Evolutionary conservation across 78 protist species (phyloP), one percentile per base, ranked within the genome.

Genomic region (Creolimax fragrantissima): DNA sequence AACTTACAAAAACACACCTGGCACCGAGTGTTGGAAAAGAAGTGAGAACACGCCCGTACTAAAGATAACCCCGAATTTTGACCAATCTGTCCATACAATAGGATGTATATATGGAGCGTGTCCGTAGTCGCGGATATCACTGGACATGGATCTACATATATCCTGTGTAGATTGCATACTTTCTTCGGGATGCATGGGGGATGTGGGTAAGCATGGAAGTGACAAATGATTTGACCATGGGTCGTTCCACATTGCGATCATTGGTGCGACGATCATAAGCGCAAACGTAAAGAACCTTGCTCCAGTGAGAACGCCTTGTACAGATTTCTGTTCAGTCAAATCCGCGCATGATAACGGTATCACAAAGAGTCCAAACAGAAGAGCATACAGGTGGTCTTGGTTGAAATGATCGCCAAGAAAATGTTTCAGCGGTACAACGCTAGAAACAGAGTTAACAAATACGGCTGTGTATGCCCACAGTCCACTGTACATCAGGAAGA

Each of bases 241-340:
- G 5, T 83, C 85, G 85, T 83, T 83, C 85, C 42, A n/a, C 85
- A 83, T 83, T 39, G 85, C 85, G 37, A 83, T 11, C 42, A 83
- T 4, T 35, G 85, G 85, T 17, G 85, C 35, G 11, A 83, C 11
- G 5, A 83, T 83, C 85, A 83, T 83, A 4, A 11, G 5, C 7
- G 11, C 5, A 5, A 83, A n/a, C 44, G 85, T 83, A 41, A 83
- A 83, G 11, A 83, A 83, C 85, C 85, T 35, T 5, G 85, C 85
- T 5, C 5, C 5, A 5, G 85, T n/a, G 42, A 83, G 11, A 83
- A 83, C 35, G 42, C 42, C 74, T 11, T 47, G 74, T 11, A 83
- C 85, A 17, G 5, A 4, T 5, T 83, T 83, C 85, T 83, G 85
- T 5, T 83, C 85, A 35, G 85, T 83, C 85, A 83, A 83, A 83